Evolutionary conservation across 176 grass and related monocot species (phyloP).

Genomic region (Avena atlantica): DNA sequence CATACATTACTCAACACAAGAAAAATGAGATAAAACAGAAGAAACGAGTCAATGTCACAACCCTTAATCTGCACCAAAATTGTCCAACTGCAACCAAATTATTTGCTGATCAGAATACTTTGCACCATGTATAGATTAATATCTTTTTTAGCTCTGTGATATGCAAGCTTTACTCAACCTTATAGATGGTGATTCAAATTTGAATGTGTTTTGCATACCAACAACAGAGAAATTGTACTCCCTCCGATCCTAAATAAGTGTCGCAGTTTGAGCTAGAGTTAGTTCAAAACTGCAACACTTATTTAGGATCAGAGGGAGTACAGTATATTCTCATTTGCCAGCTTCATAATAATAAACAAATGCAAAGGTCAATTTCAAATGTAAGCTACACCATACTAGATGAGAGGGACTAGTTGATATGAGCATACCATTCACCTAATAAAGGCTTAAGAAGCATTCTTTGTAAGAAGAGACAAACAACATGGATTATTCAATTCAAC

Average conservation of each 20-base stretch:
- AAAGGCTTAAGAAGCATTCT: not conserved
- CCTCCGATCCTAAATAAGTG: too few relatives aligned
- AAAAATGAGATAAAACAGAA: not conserved
- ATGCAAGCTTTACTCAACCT: not conserved
- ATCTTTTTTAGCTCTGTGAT: not conserved
- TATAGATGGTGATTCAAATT: not conserved
- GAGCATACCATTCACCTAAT: not conserved
- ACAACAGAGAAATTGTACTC: conserved; percentile 12
- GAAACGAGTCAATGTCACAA: not conserved
- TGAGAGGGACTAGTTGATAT: conserved; percentile 4
- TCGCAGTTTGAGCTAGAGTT: too few relatives aligned
- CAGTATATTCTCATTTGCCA: not conserved
- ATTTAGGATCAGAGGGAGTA: too few relatives aligned
- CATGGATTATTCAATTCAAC: not conserved
- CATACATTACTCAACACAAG: not conserved
- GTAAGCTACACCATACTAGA: not conserved
- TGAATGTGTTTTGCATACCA: not conserved
- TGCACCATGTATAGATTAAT: not conserved
- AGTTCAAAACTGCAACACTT: too few relatives aligned
- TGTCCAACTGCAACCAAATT: not conserved
- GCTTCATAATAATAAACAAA: not conserved
- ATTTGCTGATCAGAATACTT: not conserved
- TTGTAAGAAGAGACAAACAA: not conserved
- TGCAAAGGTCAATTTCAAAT: conserved; percentile 1
- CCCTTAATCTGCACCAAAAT: conserved; percentile 29